Conservation (phyloP, 2,329 filamentous ascomycete genomes). For the Cordyceps cateniannulata region DNA sequence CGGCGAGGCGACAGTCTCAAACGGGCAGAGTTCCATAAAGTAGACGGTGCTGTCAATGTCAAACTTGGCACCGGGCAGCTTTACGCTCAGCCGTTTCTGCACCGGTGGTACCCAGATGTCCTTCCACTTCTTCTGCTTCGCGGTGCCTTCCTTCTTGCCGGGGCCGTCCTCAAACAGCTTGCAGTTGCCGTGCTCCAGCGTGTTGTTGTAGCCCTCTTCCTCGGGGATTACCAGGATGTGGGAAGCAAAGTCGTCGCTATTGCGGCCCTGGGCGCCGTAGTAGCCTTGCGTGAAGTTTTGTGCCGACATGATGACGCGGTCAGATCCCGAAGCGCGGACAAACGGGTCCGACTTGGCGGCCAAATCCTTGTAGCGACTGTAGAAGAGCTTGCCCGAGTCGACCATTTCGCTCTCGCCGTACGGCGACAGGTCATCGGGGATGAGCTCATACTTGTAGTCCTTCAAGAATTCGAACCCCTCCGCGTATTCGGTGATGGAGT, state of each 20-base stretch:
- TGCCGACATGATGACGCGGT: slow-evolving; percentile 68
- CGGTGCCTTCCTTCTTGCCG: slow-evolving; percentile 38
- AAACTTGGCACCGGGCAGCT: slow-evolving; percentile 62
- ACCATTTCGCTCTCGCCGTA: slow-evolving; percentile 65
- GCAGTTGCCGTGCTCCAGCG: slow-evolving; percentile 69
- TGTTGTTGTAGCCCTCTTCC: slow-evolving; percentile 64
- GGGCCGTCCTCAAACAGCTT: slow-evolving; percentile 59
- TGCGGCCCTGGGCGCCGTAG: slow-evolving; percentile 38
- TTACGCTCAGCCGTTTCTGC: slow-evolving; percentile 59
- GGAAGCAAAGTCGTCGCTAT: slow-evolving; percentile 40
- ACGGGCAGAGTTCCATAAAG: slow-evolving; percentile 87
- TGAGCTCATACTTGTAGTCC: slow-evolving; percentile 64
- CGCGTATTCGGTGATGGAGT: slow-evolving; percentile 47
- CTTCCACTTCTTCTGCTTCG: slow-evolving; percentile 52
- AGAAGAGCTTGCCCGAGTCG: slow-evolving; percentile 71
- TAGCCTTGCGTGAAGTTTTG: slow-evolving; percentile 71
- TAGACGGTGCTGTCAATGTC: slow-evolving; percentile 55
- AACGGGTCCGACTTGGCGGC: slow-evolving; percentile 56
- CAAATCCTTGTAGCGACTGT: slow-evolving; percentile 62
- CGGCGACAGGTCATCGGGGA: slow-evolving; percentile 59
- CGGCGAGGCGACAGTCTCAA: slow-evolving; percentile 64
- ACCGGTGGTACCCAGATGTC: slow-evolving; percentile 62
- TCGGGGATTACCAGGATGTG: slow-evolving; percentile 66
- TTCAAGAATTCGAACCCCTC: slow-evolving; percentile 63
- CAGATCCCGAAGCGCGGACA: slow-evolving; percentile 62